Conservation (phyloP, 2,329 filamentous ascomycete genomes). For the Leptographium wingfieldii region DNA sequence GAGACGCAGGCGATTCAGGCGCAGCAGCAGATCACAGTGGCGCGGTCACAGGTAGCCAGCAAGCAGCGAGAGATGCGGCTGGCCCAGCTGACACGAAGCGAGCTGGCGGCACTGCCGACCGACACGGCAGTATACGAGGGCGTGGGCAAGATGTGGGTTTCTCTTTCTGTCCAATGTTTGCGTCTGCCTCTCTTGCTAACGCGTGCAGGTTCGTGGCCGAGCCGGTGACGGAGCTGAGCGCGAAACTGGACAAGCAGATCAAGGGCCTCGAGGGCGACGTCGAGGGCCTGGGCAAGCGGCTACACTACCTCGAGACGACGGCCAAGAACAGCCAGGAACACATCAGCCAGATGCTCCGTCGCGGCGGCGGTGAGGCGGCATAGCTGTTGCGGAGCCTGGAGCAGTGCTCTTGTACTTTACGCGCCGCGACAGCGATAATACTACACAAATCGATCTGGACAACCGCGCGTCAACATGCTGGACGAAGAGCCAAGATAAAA, state of each 20-base stretch:
- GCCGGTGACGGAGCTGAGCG: constrained; percentile 58
- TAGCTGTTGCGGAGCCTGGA: not conserved
- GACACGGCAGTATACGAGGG: constrained; percentile 84
- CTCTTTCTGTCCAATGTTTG: not conserved
- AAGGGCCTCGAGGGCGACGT: constrained; percentile 67
- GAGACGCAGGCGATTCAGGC: constrained; percentile 78
- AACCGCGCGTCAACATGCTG: not conserved
- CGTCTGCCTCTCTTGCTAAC: not conserved
- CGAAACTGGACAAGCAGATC: constrained; percentile 63
- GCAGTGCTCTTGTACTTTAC: not conserved
- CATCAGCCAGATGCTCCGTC: constrained; percentile 73
- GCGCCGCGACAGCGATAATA: not conserved
- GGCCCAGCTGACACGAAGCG: constrained; percentile 73
- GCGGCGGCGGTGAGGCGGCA: constrained; percentile 23
- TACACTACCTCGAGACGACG: constrained; percentile 89
- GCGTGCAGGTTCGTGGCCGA: constrained; percentile 69
- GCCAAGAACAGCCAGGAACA: constrained; percentile 88
- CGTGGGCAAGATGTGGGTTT: constrained; percentile 82
- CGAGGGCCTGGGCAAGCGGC: constrained; percentile 69
- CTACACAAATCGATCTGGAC: not conserved
- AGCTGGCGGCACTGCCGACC: constrained; percentile 63
- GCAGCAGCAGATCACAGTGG: constrained; percentile 82
- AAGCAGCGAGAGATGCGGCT: constrained; percentile 86
- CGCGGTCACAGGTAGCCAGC: constrained; percentile 68
- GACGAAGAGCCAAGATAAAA: not conserved